phyloP scores from a whole-genome alignment of 2,329 filamentous ascomycete genomes.

The Microcyclospora tardicrescens region DNA sequence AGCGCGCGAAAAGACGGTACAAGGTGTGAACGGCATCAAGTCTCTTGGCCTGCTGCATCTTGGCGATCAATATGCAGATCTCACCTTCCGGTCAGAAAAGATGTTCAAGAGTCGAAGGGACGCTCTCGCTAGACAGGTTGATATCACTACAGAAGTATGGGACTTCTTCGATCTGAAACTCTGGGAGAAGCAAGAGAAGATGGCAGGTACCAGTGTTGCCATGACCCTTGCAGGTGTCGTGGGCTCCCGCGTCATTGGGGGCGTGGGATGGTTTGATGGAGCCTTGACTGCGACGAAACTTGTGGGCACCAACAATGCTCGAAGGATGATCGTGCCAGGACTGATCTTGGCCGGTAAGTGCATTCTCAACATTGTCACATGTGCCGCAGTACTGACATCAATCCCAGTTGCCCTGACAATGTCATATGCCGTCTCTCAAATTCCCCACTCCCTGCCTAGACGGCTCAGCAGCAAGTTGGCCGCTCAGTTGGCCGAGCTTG shows the following conservation, averaged over 20 bases:
- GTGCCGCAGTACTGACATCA: conserved; percentile 21
- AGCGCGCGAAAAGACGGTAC: conserved; percentile 63
- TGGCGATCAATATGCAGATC: conserved; percentile 71
- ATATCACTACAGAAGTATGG: conserved; percentile 75
- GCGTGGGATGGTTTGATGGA: conserved; percentile 80
- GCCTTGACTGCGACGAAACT: conserved; percentile 69
- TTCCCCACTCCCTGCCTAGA: conserved; percentile 76
- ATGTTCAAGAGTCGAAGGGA: conserved; percentile 88
- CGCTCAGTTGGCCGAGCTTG: conserved; percentile 62
- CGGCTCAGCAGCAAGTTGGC: conserved; percentile 78
- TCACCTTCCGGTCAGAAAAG: conserved; percentile 78
- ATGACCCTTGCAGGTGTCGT: conserved; percentile 81
- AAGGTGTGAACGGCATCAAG: conserved; percentile 77
- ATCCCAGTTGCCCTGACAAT: conserved; percentile 55
- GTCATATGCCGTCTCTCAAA: conserved; percentile 72
- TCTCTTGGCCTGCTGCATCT: conserved; percentile 78
- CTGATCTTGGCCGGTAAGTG: conserved; percentile 62
- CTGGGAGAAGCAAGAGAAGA: conserved; percentile 84
- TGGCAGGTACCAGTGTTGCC: conserved; percentile 87
- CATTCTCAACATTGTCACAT: conserved; percentile 1
- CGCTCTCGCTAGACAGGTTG: conserved; percentile 67
- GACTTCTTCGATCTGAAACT: conserved; percentile 90
- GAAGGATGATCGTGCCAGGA: conserved; percentile 68
- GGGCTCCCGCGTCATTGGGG: conserved; percentile 67
- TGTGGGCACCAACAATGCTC: conserved; percentile 67